These are phyloP conservation scores for Cercospora zeae-maydis DNA, from an alignment of 2,329 filamentous ascomycete species.

Conservation along the genomic window DNA sequence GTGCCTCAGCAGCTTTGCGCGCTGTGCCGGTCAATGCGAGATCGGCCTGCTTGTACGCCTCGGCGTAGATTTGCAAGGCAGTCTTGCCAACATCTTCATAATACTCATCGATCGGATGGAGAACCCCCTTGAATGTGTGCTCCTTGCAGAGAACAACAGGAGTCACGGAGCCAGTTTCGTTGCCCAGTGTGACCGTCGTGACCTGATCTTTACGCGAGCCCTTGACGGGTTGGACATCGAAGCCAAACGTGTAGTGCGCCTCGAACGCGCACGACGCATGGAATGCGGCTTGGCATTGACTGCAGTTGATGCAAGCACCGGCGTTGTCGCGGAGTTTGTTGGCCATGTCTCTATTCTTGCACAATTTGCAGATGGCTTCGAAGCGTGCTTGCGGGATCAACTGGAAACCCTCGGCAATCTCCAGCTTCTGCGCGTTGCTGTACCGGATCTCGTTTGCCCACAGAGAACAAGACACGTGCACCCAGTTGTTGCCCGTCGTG, in stretches of 20 bases:
- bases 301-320: slow-evolving; percentile 80
- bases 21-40: slow-evolving; percentile 85
- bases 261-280: slow-evolving; percentile 90
- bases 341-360: slow-evolving; percentile 59
- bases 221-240: slow-evolving; percentile 88
- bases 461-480: slow-evolving; percentile 88
- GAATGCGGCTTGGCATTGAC: slow-evolving; percentile 67
- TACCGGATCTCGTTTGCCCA: slow-evolving; percentile 94
- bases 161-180: slow-evolving; percentile 78
- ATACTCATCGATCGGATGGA: slow-evolving; percentile 76
- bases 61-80: slow-evolving; percentile 80
- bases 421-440: slow-evolving; percentile 74
- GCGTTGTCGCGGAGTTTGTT: slow-evolving; percentile 31
- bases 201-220: slow-evolving; percentile 78
- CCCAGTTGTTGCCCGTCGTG: slow-evolving; percentile 96
- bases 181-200: slow-evolving; percentile 73
- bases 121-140: slow-evolving; percentile 65
- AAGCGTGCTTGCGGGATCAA: slow-evolving; percentile 71
- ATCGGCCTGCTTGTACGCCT: slow-evolving; percentile 93
- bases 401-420: slow-evolving; percentile 85
- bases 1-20: slow-evolving; percentile 78
- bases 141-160: slow-evolving; percentile 89
- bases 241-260: slow-evolving; percentile 76
- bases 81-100: slow-evolving; percentile 69
- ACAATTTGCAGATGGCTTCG: slow-evolving; percentile 77